phyloP scores from a whole-genome alignment of 176 grass and related monocot species.

The Eleusine coracana region DNA sequence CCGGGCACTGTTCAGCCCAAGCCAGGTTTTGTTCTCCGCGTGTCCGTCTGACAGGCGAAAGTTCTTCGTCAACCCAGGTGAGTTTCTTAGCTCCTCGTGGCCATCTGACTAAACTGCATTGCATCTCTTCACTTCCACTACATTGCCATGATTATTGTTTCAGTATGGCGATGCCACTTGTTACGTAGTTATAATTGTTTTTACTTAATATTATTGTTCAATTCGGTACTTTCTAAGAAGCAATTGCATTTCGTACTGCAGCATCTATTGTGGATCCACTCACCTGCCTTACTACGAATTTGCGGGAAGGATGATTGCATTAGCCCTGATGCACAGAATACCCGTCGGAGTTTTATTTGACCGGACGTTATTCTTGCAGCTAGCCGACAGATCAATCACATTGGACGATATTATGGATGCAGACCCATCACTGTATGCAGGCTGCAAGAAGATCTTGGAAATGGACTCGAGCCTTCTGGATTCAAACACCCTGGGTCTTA shows the following conservation, averaged over 20 bases:
- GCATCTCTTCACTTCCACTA: neutral
- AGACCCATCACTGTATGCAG: slow-evolving; percentile 55
- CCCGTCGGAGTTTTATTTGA: slow-evolving; percentile 65
- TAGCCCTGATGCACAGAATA: slow-evolving; percentile 63
- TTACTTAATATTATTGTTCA: no score
- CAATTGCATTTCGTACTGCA: neutral
- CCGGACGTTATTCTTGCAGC: slow-evolving; percentile 58
- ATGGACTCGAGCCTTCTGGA: slow-evolving; percentile 58
- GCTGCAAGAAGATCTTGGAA: slow-evolving; percentile 71
- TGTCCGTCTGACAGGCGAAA: slow-evolving; percentile 59
- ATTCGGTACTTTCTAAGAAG: no score
- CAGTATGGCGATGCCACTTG: no score
- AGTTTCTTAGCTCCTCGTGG: slow-evolving; percentile 7
- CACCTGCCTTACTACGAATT: no score
- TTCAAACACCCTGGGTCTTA: slow-evolving; percentile 47
- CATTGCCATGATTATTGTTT: no score
- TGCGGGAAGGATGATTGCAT: slow-evolving; percentile 52
- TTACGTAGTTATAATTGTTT: no score
- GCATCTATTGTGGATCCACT: no score
- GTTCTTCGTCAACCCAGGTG: slow-evolving; percentile 72
- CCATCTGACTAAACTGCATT: neutral
- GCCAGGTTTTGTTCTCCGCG: slow-evolving; percentile 50
- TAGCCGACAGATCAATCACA: slow-evolving; percentile 47
- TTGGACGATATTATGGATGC: slow-evolving; percentile 66
- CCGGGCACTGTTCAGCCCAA: slow-evolving; percentile 52